phyloP scores from a whole-genome alignment of 2,329 filamentous ascomycete species.

The Geosmithia morbida region DNA sequence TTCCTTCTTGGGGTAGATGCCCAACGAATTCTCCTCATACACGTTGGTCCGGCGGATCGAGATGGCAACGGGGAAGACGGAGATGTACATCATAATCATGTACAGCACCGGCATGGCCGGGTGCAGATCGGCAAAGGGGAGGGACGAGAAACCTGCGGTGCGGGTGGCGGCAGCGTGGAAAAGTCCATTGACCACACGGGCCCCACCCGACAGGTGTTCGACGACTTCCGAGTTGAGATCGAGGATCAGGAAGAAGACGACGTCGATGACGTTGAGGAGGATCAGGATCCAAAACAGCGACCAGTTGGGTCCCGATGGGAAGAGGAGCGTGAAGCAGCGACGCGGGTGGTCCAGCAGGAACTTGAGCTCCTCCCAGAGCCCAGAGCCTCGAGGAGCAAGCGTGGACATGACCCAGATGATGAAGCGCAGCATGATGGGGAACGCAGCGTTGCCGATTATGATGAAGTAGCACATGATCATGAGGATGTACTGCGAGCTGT shows the following conservation, averaged over 20 bases:
- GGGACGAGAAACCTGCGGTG: slow-evolving; percentile 77
- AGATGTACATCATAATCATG: slow-evolving; percentile 99
- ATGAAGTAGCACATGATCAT: slow-evolving; percentile 75
- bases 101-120: slow-evolving; percentile 90
- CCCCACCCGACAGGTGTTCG: slow-evolving; percentile 51
- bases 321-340: slow-evolving; percentile 89
- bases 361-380: slow-evolving; percentile 75
- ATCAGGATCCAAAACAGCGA: slow-evolving; percentile 85
- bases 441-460: slow-evolving; percentile 88
- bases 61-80: slow-evolving; percentile 91
- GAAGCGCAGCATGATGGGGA: slow-evolving; percentile 86
- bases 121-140: slow-evolving; percentile 66
- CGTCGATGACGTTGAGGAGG: slow-evolving; percentile 66
- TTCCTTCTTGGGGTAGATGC: slow-evolving; percentile 46
- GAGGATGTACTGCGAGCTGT: slow-evolving; percentile 59
- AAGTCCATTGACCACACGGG: slow-evolving; percentile 69
- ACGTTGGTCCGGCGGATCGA: slow-evolving; percentile 89
- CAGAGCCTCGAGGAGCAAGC: slow-evolving; percentile 47
- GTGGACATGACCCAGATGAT: slow-evolving; percentile 74
- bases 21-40: slow-evolving; percentile 81
- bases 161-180: slow-evolving; percentile 85
- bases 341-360: slow-evolving; percentile 91
- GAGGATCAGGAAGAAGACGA: slow-evolving; percentile 84
- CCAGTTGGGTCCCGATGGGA: slow-evolving; percentile 84
- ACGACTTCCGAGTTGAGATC: slow-evolving; percentile 67